Conservation (phyloP, 495 filamentous ascomycete species). For the Penicillium macrosclerotiorum region DNA sequence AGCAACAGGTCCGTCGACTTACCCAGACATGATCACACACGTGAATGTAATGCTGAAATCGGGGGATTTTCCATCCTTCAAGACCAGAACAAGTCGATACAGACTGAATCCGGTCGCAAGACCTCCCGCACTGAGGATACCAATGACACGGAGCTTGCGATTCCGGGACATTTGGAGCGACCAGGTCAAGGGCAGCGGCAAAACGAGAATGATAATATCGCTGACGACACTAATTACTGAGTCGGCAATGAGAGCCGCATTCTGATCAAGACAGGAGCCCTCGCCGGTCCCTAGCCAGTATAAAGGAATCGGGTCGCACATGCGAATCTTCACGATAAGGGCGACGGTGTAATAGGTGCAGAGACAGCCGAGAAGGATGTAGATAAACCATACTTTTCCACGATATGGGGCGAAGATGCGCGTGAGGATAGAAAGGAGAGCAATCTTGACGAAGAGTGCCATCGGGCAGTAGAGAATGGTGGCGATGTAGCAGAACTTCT, state of each 20-base stretch:
- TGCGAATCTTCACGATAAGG: slow-evolving; percentile 26
- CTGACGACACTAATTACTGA: slow-evolving; percentile 46
- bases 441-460: slow-evolving; percentile 45
- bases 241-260: slow-evolving; percentile 44
- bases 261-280: slow-evolving; percentile 40
- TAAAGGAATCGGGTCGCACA: slow-evolving; percentile 19
- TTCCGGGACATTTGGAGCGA: slow-evolving; percentile 46
- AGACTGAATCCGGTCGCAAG: slow-evolving; percentile 46
- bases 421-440: slow-evolving; percentile 46
- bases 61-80: slow-evolving; percentile 26
- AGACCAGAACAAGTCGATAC: slow-evolving; percentile 42
- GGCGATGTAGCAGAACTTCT: slow-evolving; percentile 41
- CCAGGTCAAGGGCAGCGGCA: slow-evolving; percentile 48
- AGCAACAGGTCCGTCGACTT: slow-evolving; percentile 13
- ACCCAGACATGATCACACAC: slow-evolving; percentile 47
- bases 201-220: slow-evolving; percentile 45
- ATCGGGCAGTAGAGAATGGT: slow-evolving; percentile 50
- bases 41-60: slow-evolving; percentile 43
- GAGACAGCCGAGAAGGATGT: slow-evolving; percentile 43
- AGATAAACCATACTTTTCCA: slow-evolving; percentile 39
- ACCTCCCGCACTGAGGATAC: slow-evolving; percentile 45
- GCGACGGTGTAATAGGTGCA: slow-evolving; percentile 35
- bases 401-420: slow-evolving; percentile 47
- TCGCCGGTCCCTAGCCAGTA: slow-evolving; percentile 22
- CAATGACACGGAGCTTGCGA: slow-evolving; percentile 46